Base-by-base conservation (phyloP, 1,284 basidiomycete genomes). In the Melampsora larici-populina region DNA sequence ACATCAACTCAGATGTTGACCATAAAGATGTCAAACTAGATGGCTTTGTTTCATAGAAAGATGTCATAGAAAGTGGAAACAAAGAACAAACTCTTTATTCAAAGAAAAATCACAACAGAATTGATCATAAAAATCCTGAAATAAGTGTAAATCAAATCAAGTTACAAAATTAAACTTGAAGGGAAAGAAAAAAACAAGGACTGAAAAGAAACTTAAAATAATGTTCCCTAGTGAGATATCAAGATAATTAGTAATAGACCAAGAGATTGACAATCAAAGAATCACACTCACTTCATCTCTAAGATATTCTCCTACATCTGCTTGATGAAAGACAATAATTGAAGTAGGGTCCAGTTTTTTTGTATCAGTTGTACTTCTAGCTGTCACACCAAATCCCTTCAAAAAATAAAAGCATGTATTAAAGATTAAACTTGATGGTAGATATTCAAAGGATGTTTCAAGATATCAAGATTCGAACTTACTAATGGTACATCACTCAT, bases 241-340 rank as follows among this genome's bases (percentile, higher is more conserved):
- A 67, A 43, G 21, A 24, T 7, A 17, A n/a, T n/a, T n/a, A n/a
- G n/a, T n/a, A n/a, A n/a, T n/a, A n/a, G n/a, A n/a, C n/a, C n/a
- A n/a, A n/a, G n/a, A n/a, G n/a, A n/a, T n/a, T n/a, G n/a, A n/a
- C n/a, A n/a, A n/a, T n/a, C n/a, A n/a, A n/a, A n/a, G n/a, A n/a
- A n/a, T n/a, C n/a, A n/a, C n/a, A 78, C 83, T 67, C 26, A 92
- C 94, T 87, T 97, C 94, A 83, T 97, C 95, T 82, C 94, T 89
- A 69, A 97, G 86, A 84, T 97, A 97, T 86, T 97, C 94, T 78
- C 94, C 94, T 29, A 97, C 92, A 85, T 97, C 94, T 91, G 97
- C 92, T 87, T 99, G 97, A 84, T 99, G 97, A 86, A 99, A 99
- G 6, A 98, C 96, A 78, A 99, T 91, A 81, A 99, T 98, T 24